Evolutionary conservation across 2,329 filamentous ascomycete species (phyloP).

Genomic region (Fusarium sp.): DNA sequence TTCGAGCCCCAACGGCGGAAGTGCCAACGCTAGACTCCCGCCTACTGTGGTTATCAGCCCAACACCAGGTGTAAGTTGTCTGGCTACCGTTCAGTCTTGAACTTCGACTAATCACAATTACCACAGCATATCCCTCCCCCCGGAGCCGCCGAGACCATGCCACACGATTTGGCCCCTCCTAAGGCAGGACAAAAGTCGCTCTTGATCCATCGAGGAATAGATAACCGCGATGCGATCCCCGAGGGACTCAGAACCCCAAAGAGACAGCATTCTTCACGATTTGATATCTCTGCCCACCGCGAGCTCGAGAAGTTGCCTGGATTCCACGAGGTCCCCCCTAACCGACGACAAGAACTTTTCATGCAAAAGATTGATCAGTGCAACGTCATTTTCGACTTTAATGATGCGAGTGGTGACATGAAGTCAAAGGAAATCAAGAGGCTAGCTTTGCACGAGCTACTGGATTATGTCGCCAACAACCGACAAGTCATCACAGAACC

Average conservation of each 20-base stretch:
- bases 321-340: conserved; percentile 96
- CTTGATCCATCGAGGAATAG: conserved; percentile 83
- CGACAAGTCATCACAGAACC: conserved; percentile 97
- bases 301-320: conserved; percentile 97
- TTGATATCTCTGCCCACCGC: conserved; percentile 96
- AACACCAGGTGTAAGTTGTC: conserved; percentile 80
- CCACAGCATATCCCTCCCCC: conserved; percentile 84
- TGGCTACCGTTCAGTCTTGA: background rate
- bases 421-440: conserved; percentile 99
- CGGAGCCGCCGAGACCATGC: conserved; percentile 96
- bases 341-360: conserved; percentile 93
- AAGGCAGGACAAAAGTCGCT: conserved; percentile 90
- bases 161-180: conserved; percentile 92
- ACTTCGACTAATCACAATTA: conserved; percentile 16
- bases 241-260: conserved; percentile 96
- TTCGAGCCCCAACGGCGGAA: conserved; percentile 50
- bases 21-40: conserved; percentile 60
- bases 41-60: conserved; percentile 95
- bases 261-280: conserved; percentile 95
- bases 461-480: conserved; percentile 99
- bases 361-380: conserved; percentile 99
- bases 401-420: conserved; percentile 97
- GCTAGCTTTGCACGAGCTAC: conserved; percentile 90
- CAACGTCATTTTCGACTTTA: conserved; percentile 99
- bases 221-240: conserved; percentile 89